phyloP scores from a whole-genome alignment of 169 alveolate species.

The Eimeria acervulina region DNA sequence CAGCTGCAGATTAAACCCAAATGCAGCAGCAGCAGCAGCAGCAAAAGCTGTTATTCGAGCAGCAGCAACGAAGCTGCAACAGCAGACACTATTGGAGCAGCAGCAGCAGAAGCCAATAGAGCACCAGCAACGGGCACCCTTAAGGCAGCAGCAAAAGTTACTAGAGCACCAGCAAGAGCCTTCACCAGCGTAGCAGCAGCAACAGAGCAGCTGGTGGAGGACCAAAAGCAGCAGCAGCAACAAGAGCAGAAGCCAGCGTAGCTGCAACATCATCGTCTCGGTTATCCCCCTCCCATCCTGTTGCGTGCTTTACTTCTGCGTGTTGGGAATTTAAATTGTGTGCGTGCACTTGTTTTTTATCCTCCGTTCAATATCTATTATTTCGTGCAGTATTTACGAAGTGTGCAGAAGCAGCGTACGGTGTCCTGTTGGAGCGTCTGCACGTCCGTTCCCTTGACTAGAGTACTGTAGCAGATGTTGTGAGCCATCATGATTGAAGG shows the following conservation, averaged over 20 bases:
- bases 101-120: neutral
- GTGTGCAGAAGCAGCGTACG: constrained; percentile 79
- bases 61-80: neutral
- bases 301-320: neutral
- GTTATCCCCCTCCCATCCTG: neutral
- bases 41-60: neutral
- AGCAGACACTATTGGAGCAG: neutral
- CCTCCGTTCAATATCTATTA: too few species aligned
- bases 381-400: neutral
- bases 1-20: constrained; percentile 19
- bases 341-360: too few species aligned
- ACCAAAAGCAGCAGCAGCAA: too few species aligned
- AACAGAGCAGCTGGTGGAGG: too few species aligned
- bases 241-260: too few species aligned
- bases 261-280: neutral
- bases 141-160: too few species aligned
- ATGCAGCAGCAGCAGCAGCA: neutral
- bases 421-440: constrained; percentile 85
- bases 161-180: too few species aligned
- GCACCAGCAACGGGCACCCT: too few species aligned
- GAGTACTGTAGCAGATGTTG: constrained; percentile 98
- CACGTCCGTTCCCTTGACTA: constrained; percentile 91
- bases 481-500: constrained; percentile 99
- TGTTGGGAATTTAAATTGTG: too few species aligned
- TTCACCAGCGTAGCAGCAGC: too few species aligned